A percentile compares a stretch with the other conserved stretches of the same genome.
Evolutionary conservation across 2,329 filamentous ascomycete species (phyloP).

Genomic region (Aureobasidium namibiae): DNA sequence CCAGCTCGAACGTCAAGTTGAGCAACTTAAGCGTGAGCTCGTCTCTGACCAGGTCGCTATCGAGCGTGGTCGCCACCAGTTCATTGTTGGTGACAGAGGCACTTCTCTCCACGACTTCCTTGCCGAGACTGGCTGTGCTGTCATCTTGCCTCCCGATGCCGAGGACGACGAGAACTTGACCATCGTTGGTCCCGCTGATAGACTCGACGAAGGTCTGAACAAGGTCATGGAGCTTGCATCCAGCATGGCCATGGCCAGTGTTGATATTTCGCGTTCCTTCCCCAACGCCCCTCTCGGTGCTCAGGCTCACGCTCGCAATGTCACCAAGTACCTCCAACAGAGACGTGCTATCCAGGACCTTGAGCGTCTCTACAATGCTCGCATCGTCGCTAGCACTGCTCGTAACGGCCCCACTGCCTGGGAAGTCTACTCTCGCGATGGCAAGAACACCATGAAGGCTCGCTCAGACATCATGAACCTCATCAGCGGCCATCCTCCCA

Average conservation of each 20-base stretch:
- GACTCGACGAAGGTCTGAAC: slow-evolving; percentile 67
- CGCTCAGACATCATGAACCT: slow-evolving; percentile 68
- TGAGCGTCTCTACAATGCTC: slow-evolving; percentile 71
- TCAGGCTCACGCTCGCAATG: slow-evolving; percentile 69
- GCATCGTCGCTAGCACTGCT: slow-evolving; percentile 71
- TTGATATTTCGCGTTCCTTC: slow-evolving; percentile 76
- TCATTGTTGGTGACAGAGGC: slow-evolving; percentile 81
- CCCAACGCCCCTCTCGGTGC: slow-evolving; percentile 63
- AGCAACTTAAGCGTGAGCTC: slow-evolving; percentile 67
- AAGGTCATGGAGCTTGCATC: slow-evolving; percentile 82
- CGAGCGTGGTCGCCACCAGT: slow-evolving; percentile 82
- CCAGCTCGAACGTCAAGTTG: slow-evolving; percentile 70
- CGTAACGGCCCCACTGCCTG: slow-evolving; percentile 66
- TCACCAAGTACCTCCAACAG: slow-evolving; percentile 81
- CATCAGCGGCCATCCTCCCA: slow-evolving; percentile 64
- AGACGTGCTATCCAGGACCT: slow-evolving; percentile 74
- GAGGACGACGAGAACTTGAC: slow-evolving; percentile 78
- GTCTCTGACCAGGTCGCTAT: slow-evolving; percentile 72
- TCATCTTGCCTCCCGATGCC: slow-evolving; percentile 68
- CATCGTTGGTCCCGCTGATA: slow-evolving; percentile 69
- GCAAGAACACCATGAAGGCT: slow-evolving; percentile 71
- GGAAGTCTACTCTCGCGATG: slow-evolving; percentile 81
- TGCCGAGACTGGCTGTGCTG: slow-evolving; percentile 78
- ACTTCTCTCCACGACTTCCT: slow-evolving; percentile 79
- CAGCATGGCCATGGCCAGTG: slow-evolving; percentile 73